Conservation (phyloP, 2,329 filamentous ascomycete species). For the Pestalotiopsis sp. region DNA sequence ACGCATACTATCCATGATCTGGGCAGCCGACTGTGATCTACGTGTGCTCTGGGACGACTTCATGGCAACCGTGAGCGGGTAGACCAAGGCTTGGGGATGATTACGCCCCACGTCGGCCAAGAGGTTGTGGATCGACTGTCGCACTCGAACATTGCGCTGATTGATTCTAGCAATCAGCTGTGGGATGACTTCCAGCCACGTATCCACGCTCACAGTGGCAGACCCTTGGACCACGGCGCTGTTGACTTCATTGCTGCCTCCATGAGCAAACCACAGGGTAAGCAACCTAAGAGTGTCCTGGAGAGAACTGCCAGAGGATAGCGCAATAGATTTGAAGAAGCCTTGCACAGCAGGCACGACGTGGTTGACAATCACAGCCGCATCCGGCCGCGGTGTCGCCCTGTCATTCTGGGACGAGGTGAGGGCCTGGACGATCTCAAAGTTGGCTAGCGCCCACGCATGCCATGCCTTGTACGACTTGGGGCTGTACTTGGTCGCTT, state of each 20-base stretch:
- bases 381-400: slow-evolving; percentile 48
- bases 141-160: slow-evolving; percentile 86
- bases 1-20: slow-evolving; percentile 98
- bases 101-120: slow-evolving; percentile 90
- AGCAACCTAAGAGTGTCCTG: slow-evolving; percentile 93
- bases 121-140: slow-evolving; percentile 88
- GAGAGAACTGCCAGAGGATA: slow-evolving; percentile 89
- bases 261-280: slow-evolving; percentile 95
- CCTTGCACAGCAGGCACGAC: slow-evolving; percentile 93
- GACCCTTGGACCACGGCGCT: slow-evolving; percentile 88
- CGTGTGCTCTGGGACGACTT: slow-evolving; percentile 84
- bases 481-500: slow-evolving; percentile 91
- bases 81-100: slow-evolving; percentile 95
- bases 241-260: slow-evolving; percentile 86
- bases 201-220: slow-evolving; percentile 89
- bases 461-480: slow-evolving; percentile 99
- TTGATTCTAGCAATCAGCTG: slow-evolving; percentile 98
- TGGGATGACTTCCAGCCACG: slow-evolving; percentile 97
- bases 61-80: slow-evolving; percentile 96
- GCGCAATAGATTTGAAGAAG: slow-evolving; percentile 95
- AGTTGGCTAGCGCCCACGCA: slow-evolving; percentile 96
- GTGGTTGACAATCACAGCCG: slow-evolving; percentile 76
- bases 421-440: slow-evolving; percentile 90
- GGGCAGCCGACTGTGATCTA: slow-evolving; percentile 82
- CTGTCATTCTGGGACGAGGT: slow-evolving; percentile 62